Base-by-base conservation (phyloP, 305 asterid genomes). In the Andrographis paniculata region DNA sequence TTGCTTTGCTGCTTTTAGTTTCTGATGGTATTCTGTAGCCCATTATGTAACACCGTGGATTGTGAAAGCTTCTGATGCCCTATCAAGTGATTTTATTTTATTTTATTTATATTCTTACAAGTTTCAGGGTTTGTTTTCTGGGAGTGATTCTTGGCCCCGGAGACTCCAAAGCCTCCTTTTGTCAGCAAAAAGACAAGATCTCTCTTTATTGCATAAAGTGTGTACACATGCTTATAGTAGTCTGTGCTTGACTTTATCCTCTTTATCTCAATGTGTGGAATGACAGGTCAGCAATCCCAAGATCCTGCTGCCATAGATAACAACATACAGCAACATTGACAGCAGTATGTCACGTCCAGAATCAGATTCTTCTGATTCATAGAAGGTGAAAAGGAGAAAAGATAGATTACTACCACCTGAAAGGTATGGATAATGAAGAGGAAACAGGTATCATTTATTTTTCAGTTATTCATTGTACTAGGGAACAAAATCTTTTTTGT, bases 101-200 rank as follows among this genome's bases (percentile, higher is more conserved):
- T n/a, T n/a, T 20, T 58, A 20, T 37, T 5, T 37, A 1, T 46
- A 47, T 44, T 60, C 33, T 31, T 46, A 54, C 30, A 49, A 52
- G 60, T 68, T 60, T 69, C 38, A 55, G 67, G 66, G 63, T n/a
- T n/a, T n/a, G 50, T 37, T 69, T 28, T 44, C 24, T 17, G 49
- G 46, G 56, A 46, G 16, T 10, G 65, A 59, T 38, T 49, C 20
- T 53, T 45, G 73, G 55, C 22, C 61, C 58, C 39, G 9, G 5
- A 28, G 30, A 47, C 24, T 31, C 47, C 37, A 9, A 65, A 39
- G 31, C 49, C 28, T 17, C 15, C 27, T 41, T 49, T 42, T 45
- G 45, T 37, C 56, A 42, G 56, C 19, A 55, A 49, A 56, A 60
- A 22, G 65, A 59, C 47, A 54, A 33, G 33, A 16, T 46, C 24